Evolutionary conservation across 768 basidiomycete species (phyloP).

Genomic region (Cantharellus cinnabarinus): DNA sequence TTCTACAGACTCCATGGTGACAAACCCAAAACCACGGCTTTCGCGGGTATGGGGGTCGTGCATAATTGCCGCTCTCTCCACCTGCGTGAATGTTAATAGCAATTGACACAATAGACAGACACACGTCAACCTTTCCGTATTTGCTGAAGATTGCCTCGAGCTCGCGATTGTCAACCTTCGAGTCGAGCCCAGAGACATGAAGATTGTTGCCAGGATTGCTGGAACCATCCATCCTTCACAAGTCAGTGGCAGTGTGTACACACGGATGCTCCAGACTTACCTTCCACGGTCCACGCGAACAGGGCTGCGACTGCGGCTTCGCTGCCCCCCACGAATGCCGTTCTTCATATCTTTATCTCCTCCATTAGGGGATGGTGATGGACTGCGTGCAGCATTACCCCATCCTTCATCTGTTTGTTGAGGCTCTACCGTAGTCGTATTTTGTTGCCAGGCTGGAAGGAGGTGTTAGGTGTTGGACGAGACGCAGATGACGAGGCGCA

Average conservation of each 20-base stretch:
- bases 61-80: slow-evolving; percentile 42
- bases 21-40: slow-evolving; percentile 78
- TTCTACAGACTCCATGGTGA: slow-evolving; percentile 62
- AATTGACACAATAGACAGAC: background rate
- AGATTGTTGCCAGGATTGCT: slow-evolving; percentile 46
- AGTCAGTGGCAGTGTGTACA: background rate
- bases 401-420: slow-evolving; percentile 9
- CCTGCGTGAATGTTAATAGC: slow-evolving; percentile 21
- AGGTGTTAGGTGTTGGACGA: background rate
- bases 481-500: background rate
- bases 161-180: slow-evolving; percentile 56
- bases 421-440: slow-evolving; percentile 26
- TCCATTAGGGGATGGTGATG: background rate
- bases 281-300: slow-evolving; percentile 14
- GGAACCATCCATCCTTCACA: slow-evolving; percentile 16
- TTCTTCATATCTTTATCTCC: background rate
- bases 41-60: slow-evolving; percentile 43
- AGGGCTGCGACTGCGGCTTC: slow-evolving; percentile 67
- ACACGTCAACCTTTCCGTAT: slow-evolving; percentile 48
- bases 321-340: slow-evolving; percentile 25
- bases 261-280: background rate
- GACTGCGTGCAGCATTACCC: background rate
- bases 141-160: slow-evolving; percentile 79
- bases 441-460: slow-evolving; percentile 1
- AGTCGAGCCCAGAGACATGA: slow-evolving; percentile 39